Percentiles rank a stretch among this genome's conserved stretches.
Evolutionary conservation across 1,139 yeast species (phyloP).

Genomic region (Geotrichum klebahnii): DNA sequence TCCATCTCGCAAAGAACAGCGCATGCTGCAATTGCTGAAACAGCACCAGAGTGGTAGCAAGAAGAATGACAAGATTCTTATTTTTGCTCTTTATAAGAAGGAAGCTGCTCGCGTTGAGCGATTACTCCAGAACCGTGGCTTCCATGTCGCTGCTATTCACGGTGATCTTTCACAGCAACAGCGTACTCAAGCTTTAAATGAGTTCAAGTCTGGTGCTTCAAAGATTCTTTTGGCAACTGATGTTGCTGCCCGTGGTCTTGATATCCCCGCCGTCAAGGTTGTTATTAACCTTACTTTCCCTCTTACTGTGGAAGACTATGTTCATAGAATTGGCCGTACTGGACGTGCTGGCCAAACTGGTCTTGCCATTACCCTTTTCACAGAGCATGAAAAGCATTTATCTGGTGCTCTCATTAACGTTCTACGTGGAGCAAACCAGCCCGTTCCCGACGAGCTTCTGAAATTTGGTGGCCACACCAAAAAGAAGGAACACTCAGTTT

Average conservation of each 20-base stretch:
- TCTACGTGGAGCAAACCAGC: constrained; percentile 87
- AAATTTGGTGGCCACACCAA: constrained; percentile 97
- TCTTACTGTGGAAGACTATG: constrained; percentile 94
- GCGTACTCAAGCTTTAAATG: constrained; percentile 80
- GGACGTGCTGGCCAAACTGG: constrained; percentile 98
- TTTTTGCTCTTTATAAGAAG: constrained; percentile 92
- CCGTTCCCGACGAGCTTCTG: constrained; percentile 92
- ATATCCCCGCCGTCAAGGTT: constrained; percentile 93
- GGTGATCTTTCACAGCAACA: constrained; percentile 93
- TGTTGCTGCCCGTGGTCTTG: constrained; percentile 98
- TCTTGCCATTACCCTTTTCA: constrained; percentile 88
- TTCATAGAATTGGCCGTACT: constrained; percentile 96
- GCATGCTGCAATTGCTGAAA: constrained; percentile 63
- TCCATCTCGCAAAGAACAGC: constrained; percentile 74
- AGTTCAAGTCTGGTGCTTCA: constrained; percentile 77
- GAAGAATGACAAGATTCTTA: constrained; percentile 69
- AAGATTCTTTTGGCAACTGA: constrained; percentile 88
- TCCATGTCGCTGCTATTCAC: constrained; percentile 84
- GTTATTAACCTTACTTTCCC: constrained; percentile 97
- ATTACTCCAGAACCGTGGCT: constrained; percentile 66
- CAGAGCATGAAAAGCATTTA: constrained; percentile 94
- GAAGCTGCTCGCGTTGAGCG: constrained; percentile 92
- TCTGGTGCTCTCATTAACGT: constrained; percentile 94
- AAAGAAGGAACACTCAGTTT: constrained; percentile 92
- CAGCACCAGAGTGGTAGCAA: constrained; percentile 68